phyloP scores from a whole-genome alignment of 495 filamentous ascomycete species.

The Cryomyces minteri region DNA sequence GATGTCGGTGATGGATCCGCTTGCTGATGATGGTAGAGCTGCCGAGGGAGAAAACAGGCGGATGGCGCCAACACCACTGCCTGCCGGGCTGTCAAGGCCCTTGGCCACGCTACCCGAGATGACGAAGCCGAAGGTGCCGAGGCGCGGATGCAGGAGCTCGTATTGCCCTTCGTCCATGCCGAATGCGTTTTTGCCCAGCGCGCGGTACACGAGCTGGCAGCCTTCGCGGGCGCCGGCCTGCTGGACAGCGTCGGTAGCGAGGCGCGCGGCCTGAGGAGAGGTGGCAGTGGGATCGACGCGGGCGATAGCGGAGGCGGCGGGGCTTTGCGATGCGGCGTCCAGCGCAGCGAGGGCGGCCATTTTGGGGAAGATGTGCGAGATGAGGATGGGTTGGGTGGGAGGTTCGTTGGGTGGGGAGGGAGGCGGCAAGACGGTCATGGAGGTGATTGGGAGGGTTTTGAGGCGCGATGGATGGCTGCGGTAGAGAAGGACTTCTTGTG shows the following conservation, averaged over 20 bases:
- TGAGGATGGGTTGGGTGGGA: slow-evolving; percentile 26
- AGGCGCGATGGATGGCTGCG: slow-evolving; percentile 14
- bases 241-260: slow-evolving; percentile 38
- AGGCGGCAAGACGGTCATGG: slow-evolving; percentile 13
- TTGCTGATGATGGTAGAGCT: background rate
- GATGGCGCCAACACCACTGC: background rate
- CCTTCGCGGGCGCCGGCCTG: slow-evolving; percentile 53
- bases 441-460: slow-evolving; percentile 10
- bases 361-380: slow-evolving; percentile 55
- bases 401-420: slow-evolving; percentile 3
- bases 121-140: slow-evolving; percentile 20
- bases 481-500: slow-evolving; percentile 11
- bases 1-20: slow-evolving; percentile 18
- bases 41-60: background rate
- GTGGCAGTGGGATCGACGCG: slow-evolving; percentile 23
- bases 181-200: slow-evolving; percentile 14
- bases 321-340: slow-evolving; percentile 36
- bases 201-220: slow-evolving; percentile 35
- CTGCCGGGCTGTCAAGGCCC: background rate
- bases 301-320: slow-evolving; percentile 22
- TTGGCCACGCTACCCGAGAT: slow-evolving; percentile 26
- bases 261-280: slow-evolving; percentile 12
- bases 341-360: slow-evolving; percentile 52
- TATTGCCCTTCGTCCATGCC: slow-evolving; percentile 38
- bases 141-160: slow-evolving; percentile 52